A percentile compares a stretch with the other conserved stretches of the same genome.
Evolutionary conservation across 176 grass and related monocot genomes (phyloP).

Genomic region (Luzula sylvatica): DNA sequence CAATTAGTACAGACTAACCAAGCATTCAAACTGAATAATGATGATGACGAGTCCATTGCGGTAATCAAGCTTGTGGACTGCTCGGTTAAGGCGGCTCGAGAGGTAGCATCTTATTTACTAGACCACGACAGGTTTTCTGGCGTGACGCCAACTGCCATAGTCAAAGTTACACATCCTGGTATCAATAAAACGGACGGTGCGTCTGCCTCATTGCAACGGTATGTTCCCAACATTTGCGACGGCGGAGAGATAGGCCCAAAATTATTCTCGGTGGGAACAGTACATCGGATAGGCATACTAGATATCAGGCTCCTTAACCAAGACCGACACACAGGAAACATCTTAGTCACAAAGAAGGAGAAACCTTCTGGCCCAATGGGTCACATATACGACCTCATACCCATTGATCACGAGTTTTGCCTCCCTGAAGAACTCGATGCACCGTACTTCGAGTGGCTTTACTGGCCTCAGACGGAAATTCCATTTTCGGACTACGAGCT

Average conservation of each 20-base stretch:
- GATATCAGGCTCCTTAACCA: slow-evolving; percentile 86
- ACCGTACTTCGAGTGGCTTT: slow-evolving; percentile 97
- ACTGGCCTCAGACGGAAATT: slow-evolving; percentile 73
- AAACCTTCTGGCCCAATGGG: slow-evolving; percentile 1
- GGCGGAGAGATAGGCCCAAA: slow-evolving; percentile 78
- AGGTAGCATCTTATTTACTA: slow-evolving; percentile 85
- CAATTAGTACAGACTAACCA: slow-evolving; percentile 40
- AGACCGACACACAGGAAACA: slow-evolving; percentile 95
- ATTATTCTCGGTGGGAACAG: slow-evolving; percentile 59
- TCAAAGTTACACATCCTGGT: slow-evolving; percentile 43
- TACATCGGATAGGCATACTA: slow-evolving; percentile 83
- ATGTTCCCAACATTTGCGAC: slow-evolving; percentile 73
- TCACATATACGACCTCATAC: slow-evolving; percentile 53
- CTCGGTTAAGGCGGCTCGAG: slow-evolving; percentile 48
- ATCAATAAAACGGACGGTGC: slow-evolving; percentile 4
- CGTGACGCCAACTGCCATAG: slow-evolving; percentile 63
- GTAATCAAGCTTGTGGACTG: slow-evolving; percentile 64
- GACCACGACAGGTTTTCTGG: slow-evolving; percentile 66
- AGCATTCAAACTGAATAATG: slow-evolving; percentile 45
- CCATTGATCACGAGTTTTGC: slow-evolving; percentile 92
- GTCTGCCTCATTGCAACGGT: slow-evolving; percentile 69
- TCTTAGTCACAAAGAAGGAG: slow-evolving; percentile 51
- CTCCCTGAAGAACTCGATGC: slow-evolving; percentile 70
- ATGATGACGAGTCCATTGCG: slow-evolving; percentile 45
- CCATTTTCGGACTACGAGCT: slow-evolving; percentile 42